Percentiles rank a stretch among this genome's conserved stretches.
These are phyloP conservation scores for Globisporangium ultimum DNA, from an alignment of 352 stramenopile species.

Conservation along the genomic window DNA sequence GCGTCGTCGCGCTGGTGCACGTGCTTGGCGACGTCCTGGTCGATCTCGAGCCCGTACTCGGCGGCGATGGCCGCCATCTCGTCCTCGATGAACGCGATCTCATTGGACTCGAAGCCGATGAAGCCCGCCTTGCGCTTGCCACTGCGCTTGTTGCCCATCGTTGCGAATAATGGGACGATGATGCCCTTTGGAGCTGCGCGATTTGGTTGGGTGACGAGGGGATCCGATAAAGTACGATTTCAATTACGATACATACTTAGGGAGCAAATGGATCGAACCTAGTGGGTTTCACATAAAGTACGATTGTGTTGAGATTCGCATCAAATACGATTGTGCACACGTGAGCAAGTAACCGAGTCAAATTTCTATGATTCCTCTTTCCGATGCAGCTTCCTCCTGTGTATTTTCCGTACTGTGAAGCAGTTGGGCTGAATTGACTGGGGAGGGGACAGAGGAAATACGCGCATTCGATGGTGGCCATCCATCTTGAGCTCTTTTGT, in stretches of 20 bases:
- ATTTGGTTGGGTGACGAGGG: not conserved
- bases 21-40: conserved; percentile 58
- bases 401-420: too few species aligned
- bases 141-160: conserved; percentile 13
- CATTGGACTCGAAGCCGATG: conserved; percentile 64
- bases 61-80: conserved; percentile 76
- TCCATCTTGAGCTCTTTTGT: too few species aligned
- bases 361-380: too few species aligned
- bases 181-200: not conserved
- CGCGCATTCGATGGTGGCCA: too few species aligned
- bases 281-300: too few species aligned
- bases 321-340: not conserved
- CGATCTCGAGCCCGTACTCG: conserved; percentile 75
- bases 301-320: too few species aligned
- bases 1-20: conserved; percentile 46
- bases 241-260: not conserved
- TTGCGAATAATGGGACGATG: not conserved
- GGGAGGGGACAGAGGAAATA: too few species aligned
- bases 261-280: not conserved
- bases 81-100: conserved; percentile 86
- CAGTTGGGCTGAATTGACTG: too few species aligned
- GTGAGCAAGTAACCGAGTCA: not conserved
- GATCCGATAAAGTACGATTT: not conserved
- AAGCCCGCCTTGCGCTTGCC: conserved; percentile 72
- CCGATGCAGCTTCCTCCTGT: too few species aligned